Percentiles rank a stretch among this genome's conserved stretches.
Conservation (phyloP, 2,329 filamentous ascomycete species). For the Fusarium euwallaceae region DNA sequence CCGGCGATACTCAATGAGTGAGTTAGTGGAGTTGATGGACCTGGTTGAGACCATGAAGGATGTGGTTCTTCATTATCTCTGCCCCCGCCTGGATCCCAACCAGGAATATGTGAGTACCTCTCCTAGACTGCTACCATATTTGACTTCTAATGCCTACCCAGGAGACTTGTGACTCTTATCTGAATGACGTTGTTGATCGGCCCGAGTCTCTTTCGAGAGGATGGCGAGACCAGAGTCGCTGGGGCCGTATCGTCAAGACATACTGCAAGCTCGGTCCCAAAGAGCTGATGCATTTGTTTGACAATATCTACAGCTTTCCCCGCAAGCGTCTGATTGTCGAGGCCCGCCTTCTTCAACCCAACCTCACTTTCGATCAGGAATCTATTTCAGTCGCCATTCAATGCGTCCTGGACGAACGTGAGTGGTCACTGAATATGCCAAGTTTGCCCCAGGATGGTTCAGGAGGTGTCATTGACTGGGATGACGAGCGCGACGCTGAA, state of each 20-base stretch:
- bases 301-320: constrained; percentile 61
- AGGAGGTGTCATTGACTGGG: constrained; percentile 59
- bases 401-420: constrained; percentile 55
- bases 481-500: constrained; percentile 53
- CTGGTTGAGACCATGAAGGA: constrained; percentile 60
- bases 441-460: constrained; percentile 50
- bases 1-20: constrained; percentile 58
- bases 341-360: constrained; percentile 55
- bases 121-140: background rate
- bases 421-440: constrained; percentile 50
- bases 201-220: constrained; percentile 50
- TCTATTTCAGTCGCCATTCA: constrained; percentile 57
- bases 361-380: constrained; percentile 61
- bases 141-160: constrained; percentile 22
- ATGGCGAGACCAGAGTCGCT: constrained; percentile 54
- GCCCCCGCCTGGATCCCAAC: constrained; percentile 58
- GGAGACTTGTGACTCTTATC: constrained; percentile 37
- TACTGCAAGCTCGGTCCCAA: constrained; percentile 64
- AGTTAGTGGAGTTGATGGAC: constrained; percentile 61
- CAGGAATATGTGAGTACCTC: constrained; percentile 51
- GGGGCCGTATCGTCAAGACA: constrained; percentile 58
- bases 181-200: constrained; percentile 44
- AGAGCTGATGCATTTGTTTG: constrained; percentile 64
- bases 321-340: constrained; percentile 60
- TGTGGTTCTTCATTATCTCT: constrained; percentile 61